Percentiles rank a stretch among this genome's conserved stretches.
Conservation (phyloP, 371 early-diverging fungal genomes). For the Sporodiniella umbellata region DNA sequence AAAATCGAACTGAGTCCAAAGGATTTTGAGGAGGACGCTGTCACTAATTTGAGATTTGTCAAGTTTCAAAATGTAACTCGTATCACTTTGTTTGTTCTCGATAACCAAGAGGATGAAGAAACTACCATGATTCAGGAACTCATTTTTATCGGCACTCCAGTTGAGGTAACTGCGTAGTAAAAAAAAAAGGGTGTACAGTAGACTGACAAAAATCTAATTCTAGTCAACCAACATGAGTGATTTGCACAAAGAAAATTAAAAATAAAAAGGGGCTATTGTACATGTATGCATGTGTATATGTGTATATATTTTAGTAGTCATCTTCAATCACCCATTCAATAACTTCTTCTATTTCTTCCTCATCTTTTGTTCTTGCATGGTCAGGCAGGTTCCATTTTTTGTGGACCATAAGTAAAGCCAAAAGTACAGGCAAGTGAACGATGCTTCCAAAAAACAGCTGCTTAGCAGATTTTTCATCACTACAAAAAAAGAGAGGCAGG, state of each 20-base stretch:
- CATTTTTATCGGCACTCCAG: constrained; percentile 67
- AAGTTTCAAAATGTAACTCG: constrained; percentile 86
- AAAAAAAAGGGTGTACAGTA: not conserved
- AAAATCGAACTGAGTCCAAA: constrained; percentile 62
- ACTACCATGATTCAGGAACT: constrained; percentile 77
- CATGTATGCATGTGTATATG: too few species aligned
- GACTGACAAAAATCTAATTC: not conserved
- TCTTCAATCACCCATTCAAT: constrained; percentile 22
- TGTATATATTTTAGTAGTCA: constrained; percentile 1
- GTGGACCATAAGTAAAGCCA: constrained; percentile 87
- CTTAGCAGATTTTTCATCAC: constrained; percentile 78
- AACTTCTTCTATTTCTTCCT: constrained; percentile 19
- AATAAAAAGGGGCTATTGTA: too few species aligned
- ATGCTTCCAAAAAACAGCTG: constrained; percentile 89
- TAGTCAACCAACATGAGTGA: constrained; percentile 52
- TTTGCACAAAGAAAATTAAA: constrained; percentile 42
- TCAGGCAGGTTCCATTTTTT: constrained; percentile 42
- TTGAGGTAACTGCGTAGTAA: constrained; percentile 19
- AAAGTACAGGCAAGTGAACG: constrained; percentile 80
- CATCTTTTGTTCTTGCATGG: not conserved
- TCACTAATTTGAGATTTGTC: constrained; percentile 83
- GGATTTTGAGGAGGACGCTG: constrained; percentile 63
- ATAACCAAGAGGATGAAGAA: constrained; percentile 83
- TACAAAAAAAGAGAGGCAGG: constrained; percentile 6
- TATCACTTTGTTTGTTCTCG: constrained; percentile 72